Base-by-base conservation (phyloP, 2,329 filamentous ascomycete genomes). In the Fusarium sp. region DNA sequence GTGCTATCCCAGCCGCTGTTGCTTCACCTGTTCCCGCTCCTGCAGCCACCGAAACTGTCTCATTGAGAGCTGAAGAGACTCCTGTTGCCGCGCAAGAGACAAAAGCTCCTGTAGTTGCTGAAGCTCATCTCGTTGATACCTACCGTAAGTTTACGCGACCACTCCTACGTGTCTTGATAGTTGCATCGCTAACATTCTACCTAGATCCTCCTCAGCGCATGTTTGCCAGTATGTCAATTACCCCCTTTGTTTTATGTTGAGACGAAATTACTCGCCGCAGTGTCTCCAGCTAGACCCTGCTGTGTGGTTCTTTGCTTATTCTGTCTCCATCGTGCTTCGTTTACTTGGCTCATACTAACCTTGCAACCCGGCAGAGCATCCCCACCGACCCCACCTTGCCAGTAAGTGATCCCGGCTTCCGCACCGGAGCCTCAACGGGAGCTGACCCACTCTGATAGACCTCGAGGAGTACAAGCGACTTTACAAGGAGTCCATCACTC, bases 401-500 rank as follows among this genome's bases (percentile, higher is more conserved):
- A 87, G 89, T 90, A 84, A 86, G 88, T 84, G 62, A 69, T 61
- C 64, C 72, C 56, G 62, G 63, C 52, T 63, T 64, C 68, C 52
- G 50, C 53, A 64, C 55, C 67, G 67, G 69, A 76, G 72, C 71
- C 75, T 77, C 72, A 77, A 74, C 72, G 61, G 35, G 54, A 60
- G 44, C 73, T 76, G 69, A 74, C 69, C 71, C 65, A 63, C 69
- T 62, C 50, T 54, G 27, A 37, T 65, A 91, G 89, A 84, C 75
- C 79, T 92, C 67, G 89, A 92, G 70, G 88, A 92, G 75, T 92
- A 92, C 81, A 87, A 91, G 78, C 84, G 85, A 77, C 81, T 92
- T 63, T 92, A 92, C 86, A 86, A 91, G 79, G 88, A 99, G 84
- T 99, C 96, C 50, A 98, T 99, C 80, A 91, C 91, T 76, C 86